Base-by-base conservation (phyloP, 2,329 filamentous ascomycete genomes). In the Pestalotiopsis sp. region DNA sequence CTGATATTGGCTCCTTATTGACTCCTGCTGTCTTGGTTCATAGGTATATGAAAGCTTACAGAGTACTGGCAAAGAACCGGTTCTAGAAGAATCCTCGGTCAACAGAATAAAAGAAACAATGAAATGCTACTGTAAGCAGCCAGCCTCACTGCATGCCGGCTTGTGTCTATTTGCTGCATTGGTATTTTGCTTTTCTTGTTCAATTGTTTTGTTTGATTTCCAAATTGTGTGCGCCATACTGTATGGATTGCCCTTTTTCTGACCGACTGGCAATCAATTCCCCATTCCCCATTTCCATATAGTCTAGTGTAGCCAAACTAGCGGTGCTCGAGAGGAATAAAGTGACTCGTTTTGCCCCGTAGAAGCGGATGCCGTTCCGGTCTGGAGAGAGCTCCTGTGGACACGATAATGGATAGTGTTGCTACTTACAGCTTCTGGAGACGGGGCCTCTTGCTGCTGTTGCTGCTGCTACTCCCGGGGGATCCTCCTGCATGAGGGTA, bases 261-360 rank as follows among this genome's bases (percentile, higher is more conserved):
- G 64, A 57, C 64, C 64, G n/a, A 36, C 31, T n/a, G 58, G 14
- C 64, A 14, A 66, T 56, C 25, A 20, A 66, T 66, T 66, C 64
- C 45, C 49, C 36, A 65, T 36, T 27, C 45, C 4, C 41, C 63
- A 57, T 20, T 7, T 49, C 23, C 23, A 39, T 49, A 45, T 31
- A 65, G 13, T 36, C n/a, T 36, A 56, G 56, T 65, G 27, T 20
- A 49, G 14, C n/a, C 64, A 58, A 39, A 52, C 45, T 52, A 52
- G 45, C 45, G 45, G 45, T 52, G 17, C 45, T 52, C 45, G 20
- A n/a, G 45, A 52, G 17, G 31, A 31, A 31, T 31, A 31, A 52
- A 52, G 45, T 52, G 45, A 52, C 45, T 52, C 45, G 45, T 52
- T 45, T 45, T 49, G 41, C 41, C 41, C 41, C 17, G 41, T 49